Evolutionary conservation across 441 rosid genomes (phyloP), one percentile per base, ranked within the genome.

Genomic region (Populus hybrid): DNA sequence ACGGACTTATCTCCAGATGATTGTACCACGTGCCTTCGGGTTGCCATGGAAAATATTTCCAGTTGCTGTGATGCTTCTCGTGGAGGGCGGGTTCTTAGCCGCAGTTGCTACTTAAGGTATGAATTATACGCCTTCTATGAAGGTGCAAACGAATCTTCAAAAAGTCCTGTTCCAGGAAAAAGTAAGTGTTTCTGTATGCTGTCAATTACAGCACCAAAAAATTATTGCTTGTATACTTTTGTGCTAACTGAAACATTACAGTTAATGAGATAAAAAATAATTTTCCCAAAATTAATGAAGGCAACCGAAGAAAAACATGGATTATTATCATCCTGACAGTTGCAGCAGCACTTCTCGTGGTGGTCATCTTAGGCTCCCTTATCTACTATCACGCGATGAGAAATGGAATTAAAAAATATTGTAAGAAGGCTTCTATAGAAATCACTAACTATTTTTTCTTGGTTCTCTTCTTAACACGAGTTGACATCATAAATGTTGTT

Each of bases 71-170:
- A 40, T 78, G 79, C 35, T 69, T 83, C 85, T n/a, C 42, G 73
- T 1, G 87, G 89, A 2, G 84, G 74, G 2, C 73, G 85, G 73
- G 68, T 86, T 28, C 78, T 80, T 8, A 84, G 89, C 81, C 85
- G 73, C 5, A 84, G 85, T 70, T 86, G 87, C 78, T 84, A 84
- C 63, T 69, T 86, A 78, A 84, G 89, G 76, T 86, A 82, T 38
- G 84, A 86, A 70, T 68, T 84, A 12, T 82, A 86, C n/a, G 80
- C 80, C 35, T 82, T 84, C 50, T 81, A 82, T 36, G 40, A 78
- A 32, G 86, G 81, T 2, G 79, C 38, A 42, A 75, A 42, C 6
- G 85, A 23, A 23, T 10, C 74, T 2, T 3, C 69, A 23, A 3
- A 72, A 32, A 65, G 40, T 50, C 78, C 35, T 18, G 80, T 64